Evolutionary conservation across 2,329 filamentous ascomycete genomes (phyloP), one percentile per base, ranked within the genome.

Genomic region (Ploettnerulaceae sp.): DNA sequence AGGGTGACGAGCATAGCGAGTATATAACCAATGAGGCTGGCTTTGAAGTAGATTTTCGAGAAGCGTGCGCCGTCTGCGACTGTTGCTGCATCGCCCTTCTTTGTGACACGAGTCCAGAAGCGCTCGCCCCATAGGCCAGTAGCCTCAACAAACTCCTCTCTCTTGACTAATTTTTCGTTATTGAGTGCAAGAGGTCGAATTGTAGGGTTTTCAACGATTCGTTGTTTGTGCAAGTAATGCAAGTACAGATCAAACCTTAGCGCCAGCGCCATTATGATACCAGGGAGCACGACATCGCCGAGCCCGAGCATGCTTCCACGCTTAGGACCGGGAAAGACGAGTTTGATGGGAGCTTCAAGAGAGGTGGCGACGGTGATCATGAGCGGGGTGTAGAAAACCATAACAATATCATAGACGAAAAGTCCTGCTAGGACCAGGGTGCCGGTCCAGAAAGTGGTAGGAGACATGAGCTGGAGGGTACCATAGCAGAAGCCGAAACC

Each of bases 381-480:
- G 63, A 87, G 82, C 0, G 87, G 87, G 0, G 86, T 90, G 63
- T 85, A 93, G 63, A 93, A 93, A 5, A 93, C 87, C 74, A 91
- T 89, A 65, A 93, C 82, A 38, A 98, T 91, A 63, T 98, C 91
- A 62, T 98, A 98, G 61, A 95, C 80, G 70, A 97, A 97, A 1
- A 97, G 72, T 0, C 84, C 87, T 7, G 73, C 70, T 1, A 97
- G 72, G 7, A 97, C 81, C 33, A 90, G 66, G 5, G 84, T 85
- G 0, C 89, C 89, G 0, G 87, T 95, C 45, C 77, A 70, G 62
- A 96, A 95, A 0, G 88, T 91, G 0, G 89, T 95, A 0, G 90
- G 89, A 1, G 89, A 95, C 71, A 97, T 80, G 43, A 95, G 69
- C 58, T 91, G 80, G 45, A 96, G 75, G 3, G 86, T 81, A 6